phyloP scores from a whole-genome alignment of 352 stramenopile species.

The Elongisporangium undulatum region DNA sequence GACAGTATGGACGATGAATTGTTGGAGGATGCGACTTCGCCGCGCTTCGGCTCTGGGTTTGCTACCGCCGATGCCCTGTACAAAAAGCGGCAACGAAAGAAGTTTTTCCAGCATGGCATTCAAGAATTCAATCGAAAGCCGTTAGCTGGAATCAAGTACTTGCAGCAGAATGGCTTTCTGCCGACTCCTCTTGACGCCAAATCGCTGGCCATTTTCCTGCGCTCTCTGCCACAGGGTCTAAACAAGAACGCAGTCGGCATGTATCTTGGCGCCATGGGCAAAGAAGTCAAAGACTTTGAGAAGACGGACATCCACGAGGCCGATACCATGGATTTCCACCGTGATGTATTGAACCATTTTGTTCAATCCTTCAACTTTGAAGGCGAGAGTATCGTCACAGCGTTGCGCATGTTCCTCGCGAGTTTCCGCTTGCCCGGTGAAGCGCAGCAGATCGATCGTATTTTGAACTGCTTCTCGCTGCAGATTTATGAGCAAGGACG shows the following conservation, averaged over 20 bases:
- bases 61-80: constrained; percentile 46
- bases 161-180: constrained; percentile 76
- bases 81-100: constrained; percentile 69
- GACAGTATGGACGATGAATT: constrained; percentile 24
- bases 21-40: constrained; percentile 15
- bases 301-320: constrained; percentile 70
- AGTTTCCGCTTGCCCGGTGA: constrained; percentile 84
- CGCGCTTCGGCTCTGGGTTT: constrained; percentile 10
- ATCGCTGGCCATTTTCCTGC: constrained; percentile 84
- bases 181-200: constrained; percentile 68
- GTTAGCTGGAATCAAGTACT: constrained; percentile 85
- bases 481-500: constrained; percentile 81
- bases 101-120: constrained; percentile 84
- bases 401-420: constrained; percentile 79
- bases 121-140: constrained; percentile 94
- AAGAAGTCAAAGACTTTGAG: constrained; percentile 72
- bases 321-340: constrained; percentile 85
- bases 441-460: constrained; percentile 87
- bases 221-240: constrained; percentile 72
- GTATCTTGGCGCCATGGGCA: constrained; percentile 85
- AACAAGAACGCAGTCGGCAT: constrained; percentile 79
- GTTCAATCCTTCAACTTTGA: constrained; percentile 83
- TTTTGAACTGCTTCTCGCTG: constrained; percentile 83
- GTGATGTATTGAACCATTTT: constrained; percentile 63
- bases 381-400: constrained; percentile 61